Conservation (phyloP, 2,329 filamentous ascomycete genomes). For the Cladosporium halotolerans region DNA sequence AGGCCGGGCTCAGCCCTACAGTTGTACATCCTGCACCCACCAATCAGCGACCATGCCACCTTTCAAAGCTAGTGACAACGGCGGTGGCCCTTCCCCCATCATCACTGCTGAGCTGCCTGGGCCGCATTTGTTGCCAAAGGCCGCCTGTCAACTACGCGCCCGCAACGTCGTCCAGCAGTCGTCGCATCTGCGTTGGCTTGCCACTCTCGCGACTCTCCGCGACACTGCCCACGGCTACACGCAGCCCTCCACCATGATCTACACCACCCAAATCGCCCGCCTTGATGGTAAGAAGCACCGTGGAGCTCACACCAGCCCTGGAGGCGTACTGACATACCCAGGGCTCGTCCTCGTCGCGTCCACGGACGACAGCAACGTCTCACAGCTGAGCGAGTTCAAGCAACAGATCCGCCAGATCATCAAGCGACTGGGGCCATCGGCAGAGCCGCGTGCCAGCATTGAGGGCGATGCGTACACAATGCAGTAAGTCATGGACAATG, state of each 20-base stretch:
- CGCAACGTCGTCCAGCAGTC: neutral
- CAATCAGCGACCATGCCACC: too few relatives aligned
- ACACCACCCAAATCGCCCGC: slow-evolving; percentile 81
- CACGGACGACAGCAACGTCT: slow-evolving; percentile 79
- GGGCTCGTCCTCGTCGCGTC: slow-evolving; percentile 89
- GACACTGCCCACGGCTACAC: neutral
- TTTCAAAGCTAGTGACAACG: neutral
- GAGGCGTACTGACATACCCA: neutral
- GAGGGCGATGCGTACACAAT: slow-evolving; percentile 77
- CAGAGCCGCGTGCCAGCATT: slow-evolving; percentile 85
- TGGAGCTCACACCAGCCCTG: slow-evolving; percentile 13
- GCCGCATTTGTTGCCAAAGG: neutral
- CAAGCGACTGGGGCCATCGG: slow-evolving; percentile 78
- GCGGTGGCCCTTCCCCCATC: slow-evolving; percentile 1
- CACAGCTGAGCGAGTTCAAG: slow-evolving; percentile 80
- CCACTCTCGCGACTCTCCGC: neutral
- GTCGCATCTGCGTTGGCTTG: neutral
- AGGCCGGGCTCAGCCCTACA: too few relatives aligned
- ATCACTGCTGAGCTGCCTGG: neutral
- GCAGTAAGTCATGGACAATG: slow-evolving; percentile 55
- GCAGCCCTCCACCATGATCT: slow-evolving; percentile 25
- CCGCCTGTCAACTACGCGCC: neutral
- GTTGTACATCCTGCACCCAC: too few relatives aligned
- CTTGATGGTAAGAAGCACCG: slow-evolving; percentile 59
- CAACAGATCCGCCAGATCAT: slow-evolving; percentile 84